These are phyloP conservation scores for Cercis canadensis DNA, from an alignment of 306 rosid species.

Conservation along the genomic window DNA sequence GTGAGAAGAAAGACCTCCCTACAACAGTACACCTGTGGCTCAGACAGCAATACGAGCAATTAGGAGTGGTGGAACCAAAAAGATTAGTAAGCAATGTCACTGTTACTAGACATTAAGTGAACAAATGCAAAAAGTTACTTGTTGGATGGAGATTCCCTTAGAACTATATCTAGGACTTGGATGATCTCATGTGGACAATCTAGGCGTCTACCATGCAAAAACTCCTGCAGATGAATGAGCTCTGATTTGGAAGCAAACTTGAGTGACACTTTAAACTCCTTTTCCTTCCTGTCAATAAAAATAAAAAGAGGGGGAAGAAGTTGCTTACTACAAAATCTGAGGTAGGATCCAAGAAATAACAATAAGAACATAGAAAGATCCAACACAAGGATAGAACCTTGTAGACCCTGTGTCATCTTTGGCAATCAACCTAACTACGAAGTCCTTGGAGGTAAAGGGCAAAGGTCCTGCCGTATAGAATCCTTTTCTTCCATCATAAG, in stretches of 20 bases:
- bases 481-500: neutral
- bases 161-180: constrained; percentile 56
- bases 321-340: neutral
- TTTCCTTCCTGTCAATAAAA: constrained; percentile 31
- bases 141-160: constrained; percentile 44
- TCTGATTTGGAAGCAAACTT: constrained; percentile 50
- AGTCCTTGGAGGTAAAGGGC: neutral
- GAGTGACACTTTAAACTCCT: constrained; percentile 46
- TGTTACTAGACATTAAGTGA: neutral
- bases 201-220: constrained; percentile 30
- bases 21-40: neutral
- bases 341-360: neutral
- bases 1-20: neutral
- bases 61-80: neutral
- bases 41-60: neutral
- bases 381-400: neutral
- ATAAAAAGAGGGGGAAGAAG: too few relatives aligned
- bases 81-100: neutral
- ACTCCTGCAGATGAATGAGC: constrained; percentile 45
- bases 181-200: constrained; percentile 51
- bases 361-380: neutral
- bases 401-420: neutral
- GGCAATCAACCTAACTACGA: neutral
- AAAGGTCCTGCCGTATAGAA: constrained; percentile 1
- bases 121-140: neutral